A percentile compares a stretch with the other conserved stretches of the same genome.
These are phyloP conservation scores for Craspedostauros australis DNA, from an alignment of 108 stramenopile species.

Conservation along the genomic window DNA sequence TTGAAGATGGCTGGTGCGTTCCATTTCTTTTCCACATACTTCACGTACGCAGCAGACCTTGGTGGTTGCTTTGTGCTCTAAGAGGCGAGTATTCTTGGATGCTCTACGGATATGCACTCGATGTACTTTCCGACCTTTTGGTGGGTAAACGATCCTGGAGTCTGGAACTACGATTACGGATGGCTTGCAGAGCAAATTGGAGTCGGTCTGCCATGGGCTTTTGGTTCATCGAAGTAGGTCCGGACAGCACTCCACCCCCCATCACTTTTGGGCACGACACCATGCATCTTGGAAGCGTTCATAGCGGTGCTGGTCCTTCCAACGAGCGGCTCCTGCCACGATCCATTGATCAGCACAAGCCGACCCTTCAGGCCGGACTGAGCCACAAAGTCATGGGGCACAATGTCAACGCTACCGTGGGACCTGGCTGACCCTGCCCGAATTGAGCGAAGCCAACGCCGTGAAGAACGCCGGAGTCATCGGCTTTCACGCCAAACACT, in stretches of 20 bases:
- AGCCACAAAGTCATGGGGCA: slow-evolving; percentile 70
- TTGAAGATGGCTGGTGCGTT: background rate
- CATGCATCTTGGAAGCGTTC: slow-evolving; percentile 52
- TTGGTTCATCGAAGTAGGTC: too few species aligned
- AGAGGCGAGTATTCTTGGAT: too few species aligned
- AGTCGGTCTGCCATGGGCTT: too few species aligned
- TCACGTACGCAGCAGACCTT: slow-evolving; percentile 4
- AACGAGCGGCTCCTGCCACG: slow-evolving; percentile 53
- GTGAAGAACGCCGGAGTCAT: slow-evolving; percentile 64
- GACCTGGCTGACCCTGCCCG: slow-evolving; percentile 55
- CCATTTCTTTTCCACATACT: slow-evolving; percentile 7
- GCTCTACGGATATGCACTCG: too few species aligned
- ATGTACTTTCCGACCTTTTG: too few species aligned
- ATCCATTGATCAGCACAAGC: slow-evolving; percentile 43
- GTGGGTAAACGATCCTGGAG: too few species aligned
- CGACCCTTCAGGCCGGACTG: slow-evolving; percentile 50
- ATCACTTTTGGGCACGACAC: slow-evolving; percentile 56
- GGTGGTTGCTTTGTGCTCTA: slow-evolving; percentile 23
- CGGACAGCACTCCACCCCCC: too few species aligned
- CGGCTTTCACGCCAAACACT: slow-evolving; percentile 53
- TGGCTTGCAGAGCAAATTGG: too few species aligned
- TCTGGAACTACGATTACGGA: too few species aligned
- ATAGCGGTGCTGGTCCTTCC: slow-evolving; percentile 57
- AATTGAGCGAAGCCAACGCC: slow-evolving; percentile 49
- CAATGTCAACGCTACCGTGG: slow-evolving; percentile 54